Evolutionary conservation across 116 monocot species (phyloP).

Genomic region (Iris pallida): DNA sequence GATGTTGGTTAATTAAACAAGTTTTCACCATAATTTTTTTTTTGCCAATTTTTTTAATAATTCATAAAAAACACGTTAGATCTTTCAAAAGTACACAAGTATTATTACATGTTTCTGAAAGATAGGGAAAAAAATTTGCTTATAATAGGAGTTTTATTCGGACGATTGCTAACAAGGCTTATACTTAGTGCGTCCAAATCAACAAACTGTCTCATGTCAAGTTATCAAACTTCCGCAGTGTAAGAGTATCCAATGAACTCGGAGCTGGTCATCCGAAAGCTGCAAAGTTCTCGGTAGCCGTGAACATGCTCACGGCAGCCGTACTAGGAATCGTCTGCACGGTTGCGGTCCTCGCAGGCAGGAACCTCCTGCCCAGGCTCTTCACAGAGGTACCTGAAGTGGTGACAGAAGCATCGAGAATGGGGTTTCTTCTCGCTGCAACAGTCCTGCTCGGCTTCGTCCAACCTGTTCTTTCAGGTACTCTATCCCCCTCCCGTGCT

Average conservation of each 20-base stretch:
- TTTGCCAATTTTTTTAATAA: too few relatives aligned
- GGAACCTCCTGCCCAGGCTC: constrained; percentile 39
- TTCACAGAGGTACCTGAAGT: constrained; percentile 54
- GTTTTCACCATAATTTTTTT: too few relatives aligned
- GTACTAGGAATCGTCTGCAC: constrained; percentile 43
- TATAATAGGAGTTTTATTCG: too few relatives aligned
- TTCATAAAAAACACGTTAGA: too few relatives aligned
- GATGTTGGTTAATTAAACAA: too few relatives aligned
- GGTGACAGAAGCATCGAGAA: constrained; percentile 47
- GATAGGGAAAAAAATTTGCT: too few relatives aligned
- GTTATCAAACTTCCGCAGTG: constrained; percentile 29
- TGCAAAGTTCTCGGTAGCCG: constrained; percentile 57
- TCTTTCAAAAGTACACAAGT: too few relatives aligned
- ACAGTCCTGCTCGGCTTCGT: constrained; percentile 62
- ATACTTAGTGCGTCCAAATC: too few relatives aligned
- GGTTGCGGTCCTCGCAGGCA: constrained; percentile 21
- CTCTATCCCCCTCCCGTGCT: too few relatives aligned
- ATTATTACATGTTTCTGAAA: too few relatives aligned
- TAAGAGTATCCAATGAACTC: constrained; percentile 84
- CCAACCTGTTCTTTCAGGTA: constrained; percentile 77
- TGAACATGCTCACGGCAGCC: constrained; percentile 38
- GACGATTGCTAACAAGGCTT: too few relatives aligned
- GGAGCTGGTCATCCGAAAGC: constrained; percentile 65
- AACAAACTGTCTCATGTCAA: too few relatives aligned
- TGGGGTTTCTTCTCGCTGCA: constrained; percentile 54